Percentiles rank a stretch among this genome's conserved stretches.
Conservation (phyloP, 2,329 filamentous ascomycete species). For the Botryotinia globosa region DNA sequence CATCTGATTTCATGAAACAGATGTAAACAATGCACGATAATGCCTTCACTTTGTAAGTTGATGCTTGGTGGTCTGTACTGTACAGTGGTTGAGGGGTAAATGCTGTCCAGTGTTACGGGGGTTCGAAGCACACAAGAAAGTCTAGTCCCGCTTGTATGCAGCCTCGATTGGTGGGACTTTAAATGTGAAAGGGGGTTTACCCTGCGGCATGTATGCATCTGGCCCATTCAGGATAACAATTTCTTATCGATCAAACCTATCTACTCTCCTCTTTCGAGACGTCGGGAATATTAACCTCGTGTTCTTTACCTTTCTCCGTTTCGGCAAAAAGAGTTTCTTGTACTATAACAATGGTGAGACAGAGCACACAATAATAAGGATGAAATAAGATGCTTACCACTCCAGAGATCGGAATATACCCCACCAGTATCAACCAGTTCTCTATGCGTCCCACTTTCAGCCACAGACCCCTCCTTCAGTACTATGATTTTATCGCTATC, state of each 20-base stretch:
- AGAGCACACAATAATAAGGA: conserved; percentile 7
- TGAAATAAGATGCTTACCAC: conserved; percentile 53
- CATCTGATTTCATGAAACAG: conserved; percentile 1
- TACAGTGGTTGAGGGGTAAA: background rate
- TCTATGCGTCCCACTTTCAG: conserved; percentile 83
- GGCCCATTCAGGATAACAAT: conserved; percentile 1
- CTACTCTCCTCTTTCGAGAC: conserved; percentile 9
- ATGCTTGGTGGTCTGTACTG: background rate
- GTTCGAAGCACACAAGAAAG: background rate
- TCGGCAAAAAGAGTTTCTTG: conserved; percentile 60
- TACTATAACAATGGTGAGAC: conserved; percentile 42
- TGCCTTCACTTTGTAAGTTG: background rate
- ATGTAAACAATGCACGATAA: background rate
- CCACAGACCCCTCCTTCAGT: conserved; percentile 77
- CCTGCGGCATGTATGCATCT: conserved; percentile 12
- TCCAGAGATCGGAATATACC: conserved; percentile 89
- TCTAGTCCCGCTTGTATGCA: background rate
- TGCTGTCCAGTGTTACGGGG: background rate
- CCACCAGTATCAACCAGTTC: conserved; percentile 76
- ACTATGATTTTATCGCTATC: conserved; percentile 94
- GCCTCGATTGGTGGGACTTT: conserved; percentile 4
- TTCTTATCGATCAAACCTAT: conserved; percentile 17
- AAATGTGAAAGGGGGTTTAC: background rate
- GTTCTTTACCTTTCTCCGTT: conserved; percentile 42
- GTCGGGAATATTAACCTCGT: conserved; percentile 35